Base-by-base conservation (phyloP, 148 eudicot genomes). In the Dysphania ambrosioides region DNA sequence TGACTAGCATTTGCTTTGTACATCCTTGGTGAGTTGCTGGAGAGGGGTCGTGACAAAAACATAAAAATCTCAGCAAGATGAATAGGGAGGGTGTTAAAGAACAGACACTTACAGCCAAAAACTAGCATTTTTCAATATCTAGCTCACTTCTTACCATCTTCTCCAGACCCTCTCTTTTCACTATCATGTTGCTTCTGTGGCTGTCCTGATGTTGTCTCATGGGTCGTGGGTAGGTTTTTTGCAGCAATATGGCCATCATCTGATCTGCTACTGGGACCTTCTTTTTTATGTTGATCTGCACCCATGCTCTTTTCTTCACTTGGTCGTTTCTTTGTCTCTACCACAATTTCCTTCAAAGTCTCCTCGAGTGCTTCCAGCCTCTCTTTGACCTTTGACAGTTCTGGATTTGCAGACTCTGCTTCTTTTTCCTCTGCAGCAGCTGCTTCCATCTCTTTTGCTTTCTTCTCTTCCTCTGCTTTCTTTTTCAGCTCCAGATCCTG, bases 401-500 rank as follows among this genome's bases (percentile, higher is more conserved):
- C 89, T 1, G 86, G 86, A 78, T 73, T 72, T 32, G 44, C 10
- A 65, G 89, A 66, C 31, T 44, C 79, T 18, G 64, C 59, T 72
- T 77, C 83, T 72, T 77, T 80, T 82, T 86, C 85, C 65, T 84
- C 85, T 0, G 74, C 78, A 62, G 86, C 90, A 68, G 80, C 83
- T 57, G 80, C 74, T 83, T 86, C 88, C 78, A 41, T 73, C 82
- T 85, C 82, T 79, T 86, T 86, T 23, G 88, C 89, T 72, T 86
- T 84, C 55, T 78, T 79, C 74, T 81, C 91, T 78, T 89, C 92
- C 79, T 91, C 93, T 18, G 85, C 89, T 82, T 87, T 81, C 83
- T 79, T 91, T 86, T 88, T 91, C 42, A 53, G 34, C 83, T 89
- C 98, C 79, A 81, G 51, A 23, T 87, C 91, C 98, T 93, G 86